Evolutionary conservation across 1,139 yeast species (phyloP).

Genomic region (Geotrichum fermentans): DNA sequence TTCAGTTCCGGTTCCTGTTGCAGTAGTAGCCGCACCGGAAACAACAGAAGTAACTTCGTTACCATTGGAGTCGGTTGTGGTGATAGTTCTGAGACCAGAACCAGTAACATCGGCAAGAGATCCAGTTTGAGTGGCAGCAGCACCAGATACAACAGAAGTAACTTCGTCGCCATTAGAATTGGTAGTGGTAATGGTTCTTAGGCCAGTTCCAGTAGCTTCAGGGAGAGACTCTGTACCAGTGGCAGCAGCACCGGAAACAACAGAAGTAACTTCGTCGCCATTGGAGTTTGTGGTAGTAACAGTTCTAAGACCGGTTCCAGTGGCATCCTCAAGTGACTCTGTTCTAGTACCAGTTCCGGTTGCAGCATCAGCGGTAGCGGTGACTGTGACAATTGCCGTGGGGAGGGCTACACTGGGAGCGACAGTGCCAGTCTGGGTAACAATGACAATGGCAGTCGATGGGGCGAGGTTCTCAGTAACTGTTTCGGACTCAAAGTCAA

Average conservation of each 20-base stretch:
- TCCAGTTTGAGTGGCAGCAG: background rate
- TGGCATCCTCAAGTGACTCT: background rate
- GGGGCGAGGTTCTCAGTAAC: constrained; percentile 2
- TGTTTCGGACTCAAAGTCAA: constrained; percentile 12
- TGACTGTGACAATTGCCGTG: background rate
- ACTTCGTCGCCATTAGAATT: no score
- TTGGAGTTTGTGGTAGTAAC: background rate
- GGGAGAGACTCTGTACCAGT: no score
- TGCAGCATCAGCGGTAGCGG: background rate
- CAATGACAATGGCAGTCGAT: constrained; percentile 1
- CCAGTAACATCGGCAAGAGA: background rate
- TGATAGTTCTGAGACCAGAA: background rate
- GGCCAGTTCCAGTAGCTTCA: constrained; percentile 2
- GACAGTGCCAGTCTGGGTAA: constrained; percentile 10
- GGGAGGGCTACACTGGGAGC: constrained; percentile 9
- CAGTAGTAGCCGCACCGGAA: background rate
- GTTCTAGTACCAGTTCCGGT: background rate
- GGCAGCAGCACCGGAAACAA: background rate
- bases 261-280: background rate
- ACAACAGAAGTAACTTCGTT: background rate
- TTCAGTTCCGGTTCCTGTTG: background rate
- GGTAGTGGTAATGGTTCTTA: no score
- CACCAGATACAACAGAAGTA: background rate
- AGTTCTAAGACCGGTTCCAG: background rate
- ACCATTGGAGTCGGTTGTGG: background rate